Percentiles rank a stretch among this genome's conserved stretches.
Conservation (phyloP, 75 land plant species). For the Adiantum capillusveneris region DNA sequence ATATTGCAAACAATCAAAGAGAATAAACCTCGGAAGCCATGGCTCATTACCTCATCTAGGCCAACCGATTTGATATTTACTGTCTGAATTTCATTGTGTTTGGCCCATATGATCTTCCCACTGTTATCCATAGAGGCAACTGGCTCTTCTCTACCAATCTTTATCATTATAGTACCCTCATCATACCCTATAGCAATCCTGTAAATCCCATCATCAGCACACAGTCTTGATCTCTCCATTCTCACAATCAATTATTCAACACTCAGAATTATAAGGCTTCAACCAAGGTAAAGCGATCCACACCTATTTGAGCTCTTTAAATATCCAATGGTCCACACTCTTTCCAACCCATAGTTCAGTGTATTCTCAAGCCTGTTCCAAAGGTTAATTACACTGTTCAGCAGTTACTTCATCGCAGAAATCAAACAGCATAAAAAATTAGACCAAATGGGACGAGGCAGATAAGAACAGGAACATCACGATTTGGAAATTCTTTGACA, state of each 20-base stretch:
- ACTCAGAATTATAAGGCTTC: neutral
- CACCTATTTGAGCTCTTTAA: constrained; percentile 47
- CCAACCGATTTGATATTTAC: constrained; percentile 85
- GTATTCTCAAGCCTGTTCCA: constrained; percentile 79
- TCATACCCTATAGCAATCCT: constrained; percentile 98
- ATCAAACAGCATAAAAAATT: no score
- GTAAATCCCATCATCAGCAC: constrained; percentile 4
- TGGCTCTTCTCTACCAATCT: constrained; percentile 91
- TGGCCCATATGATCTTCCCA: constrained; percentile 97
- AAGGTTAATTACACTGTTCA: no score
- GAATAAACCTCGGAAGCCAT: no score
- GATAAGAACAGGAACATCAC: no score
- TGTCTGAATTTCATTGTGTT: constrained; percentile 97
- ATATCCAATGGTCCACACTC: constrained; percentile 85
- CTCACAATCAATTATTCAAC: no score
- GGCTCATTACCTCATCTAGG: constrained; percentile 94
- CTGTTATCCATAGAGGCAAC: constrained; percentile 96
- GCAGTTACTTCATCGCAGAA: no score
- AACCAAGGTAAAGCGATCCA: neutral
- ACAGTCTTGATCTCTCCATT: constrained; percentile 1
- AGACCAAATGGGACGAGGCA: no score
- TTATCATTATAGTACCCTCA: constrained; percentile 98
- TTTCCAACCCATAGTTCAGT: constrained; percentile 81
- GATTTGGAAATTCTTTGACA: no score
- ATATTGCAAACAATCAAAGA: no score